These are phyloP conservation scores for Sonneratia caseolaris DNA, from an alignment of 345 rosid species.

Conservation along the genomic window DNA sequence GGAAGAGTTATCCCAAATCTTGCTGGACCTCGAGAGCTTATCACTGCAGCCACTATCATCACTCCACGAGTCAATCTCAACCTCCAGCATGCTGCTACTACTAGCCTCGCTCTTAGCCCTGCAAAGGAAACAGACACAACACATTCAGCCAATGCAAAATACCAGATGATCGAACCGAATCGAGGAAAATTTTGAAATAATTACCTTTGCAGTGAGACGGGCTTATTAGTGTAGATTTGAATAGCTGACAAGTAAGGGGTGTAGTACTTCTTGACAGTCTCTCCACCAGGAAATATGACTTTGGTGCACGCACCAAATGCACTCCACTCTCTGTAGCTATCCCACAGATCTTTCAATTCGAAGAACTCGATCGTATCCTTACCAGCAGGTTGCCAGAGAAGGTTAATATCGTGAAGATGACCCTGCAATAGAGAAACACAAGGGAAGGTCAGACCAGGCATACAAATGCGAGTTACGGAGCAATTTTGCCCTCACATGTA, in stretches of 20 bases:
- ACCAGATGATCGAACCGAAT: background rate
- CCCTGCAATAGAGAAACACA: constrained; percentile 21
- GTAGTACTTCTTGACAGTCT: constrained; percentile 43
- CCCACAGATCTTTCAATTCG: constrained; percentile 62
- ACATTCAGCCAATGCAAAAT: background rate
- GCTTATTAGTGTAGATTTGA: constrained; percentile 47
- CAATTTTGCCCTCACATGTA: no score
- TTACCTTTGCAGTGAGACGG: constrained; percentile 36
- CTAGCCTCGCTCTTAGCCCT: constrained; percentile 3
- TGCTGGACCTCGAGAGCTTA: constrained; percentile 52
- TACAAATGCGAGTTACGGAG: no score
- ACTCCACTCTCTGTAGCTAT: constrained; percentile 58
- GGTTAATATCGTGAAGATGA: constrained; percentile 33
- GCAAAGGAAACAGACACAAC: background rate
- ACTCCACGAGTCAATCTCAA: constrained; percentile 42
- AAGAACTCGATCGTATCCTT: constrained; percentile 42
- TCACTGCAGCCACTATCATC: constrained; percentile 47
- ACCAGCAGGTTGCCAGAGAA: constrained; percentile 40
- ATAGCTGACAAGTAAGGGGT: constrained; percentile 69
- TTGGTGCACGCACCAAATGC: constrained; percentile 54
- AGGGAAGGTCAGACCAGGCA: background rate
- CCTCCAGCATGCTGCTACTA: no score
- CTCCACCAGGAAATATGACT: constrained; percentile 22
- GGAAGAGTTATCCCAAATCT: constrained; percentile 49
- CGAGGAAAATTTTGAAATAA: background rate